Evolutionary conservation across 1,284 basidiomycete genomes (phyloP), one percentile per base, ranked within the genome.

Genomic region (Rhizoctonia solani): DNA sequence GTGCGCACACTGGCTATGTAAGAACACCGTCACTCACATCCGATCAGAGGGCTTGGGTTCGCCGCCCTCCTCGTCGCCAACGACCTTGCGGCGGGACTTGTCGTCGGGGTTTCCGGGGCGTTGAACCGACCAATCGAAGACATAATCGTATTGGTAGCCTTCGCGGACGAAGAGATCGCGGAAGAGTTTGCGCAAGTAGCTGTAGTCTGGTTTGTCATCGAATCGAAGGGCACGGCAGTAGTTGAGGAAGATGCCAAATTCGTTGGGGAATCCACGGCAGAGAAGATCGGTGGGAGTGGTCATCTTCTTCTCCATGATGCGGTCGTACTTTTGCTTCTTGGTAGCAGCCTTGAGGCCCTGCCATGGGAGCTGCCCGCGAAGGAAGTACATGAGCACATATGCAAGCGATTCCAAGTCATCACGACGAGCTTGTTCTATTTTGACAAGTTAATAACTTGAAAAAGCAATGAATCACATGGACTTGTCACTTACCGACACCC

Each of bases 291-390:
- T 98, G 21, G 95, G 93, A 0, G 95, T 97, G 32, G 95, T 97
- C 95, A 98, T 98, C 86, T 98, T 95, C 87, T 98, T 98, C 82
- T 98, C 95, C 94, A 97, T 97, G 81, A 98, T 98, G 68, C 94
- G 88, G 78, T 98, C 95, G 80, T 98, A 97, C 82, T 98, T 98
- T 83, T 98, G 95, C 87, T 98, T 98, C 90, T 97, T 98, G 68
- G 95, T 97, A 39, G 95, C 95, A 70, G 95, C 95, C 83, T 98
- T 97, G 76, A 98, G 86, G 66, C 95, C 95, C 79, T 98, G 95
- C 95, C 95, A 98, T 21, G 95, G 95, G 49, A 98, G 87, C 69
- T 92, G 90, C 65, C 95, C 94, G 72, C 94, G 93, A 72, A 98
- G 87, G 87, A 98, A 97, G 82, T 98, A 98, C 93, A 98, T 96